These are phyloP conservation scores for Aureobasidium lini DNA, from an alignment of 2,329 filamentous ascomycete genomes.

Conservation along the genomic window DNA sequence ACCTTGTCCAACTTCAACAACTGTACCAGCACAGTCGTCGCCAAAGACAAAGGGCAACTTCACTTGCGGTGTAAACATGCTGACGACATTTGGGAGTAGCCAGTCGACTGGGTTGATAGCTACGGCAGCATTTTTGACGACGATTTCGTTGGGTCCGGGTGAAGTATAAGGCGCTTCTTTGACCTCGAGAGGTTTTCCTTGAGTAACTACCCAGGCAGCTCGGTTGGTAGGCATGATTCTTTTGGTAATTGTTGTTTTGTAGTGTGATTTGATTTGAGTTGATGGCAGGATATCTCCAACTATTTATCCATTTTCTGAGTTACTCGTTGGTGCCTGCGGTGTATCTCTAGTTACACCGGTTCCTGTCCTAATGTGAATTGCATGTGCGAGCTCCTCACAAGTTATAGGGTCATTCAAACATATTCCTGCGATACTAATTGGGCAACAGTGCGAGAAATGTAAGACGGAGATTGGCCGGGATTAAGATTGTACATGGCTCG, in stretches of 20 bases:
- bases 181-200: constrained; percentile 19
- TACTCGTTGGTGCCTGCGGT: not conserved
- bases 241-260: not conserved
- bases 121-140: constrained; percentile 30
- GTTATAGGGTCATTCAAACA: not conserved
- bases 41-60: constrained; percentile 25
- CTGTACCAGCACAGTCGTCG: constrained; percentile 23
- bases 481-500: not conserved
- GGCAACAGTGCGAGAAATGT: not conserved
- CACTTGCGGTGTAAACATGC: constrained; percentile 16
- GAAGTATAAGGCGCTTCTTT: constrained; percentile 18
- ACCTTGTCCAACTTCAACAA: constrained; percentile 28
- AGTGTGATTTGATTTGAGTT: not conserved
- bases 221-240: constrained; percentile 17
- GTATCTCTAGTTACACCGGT: not conserved
- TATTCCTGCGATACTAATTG: not conserved
- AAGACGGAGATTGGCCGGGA: not conserved
- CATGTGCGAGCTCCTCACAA: not conserved
- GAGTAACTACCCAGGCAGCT: constrained; percentile 19
- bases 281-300: not conserved
- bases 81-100: constrained; percentile 24
- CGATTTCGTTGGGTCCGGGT: constrained; percentile 24
- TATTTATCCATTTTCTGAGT: not conserved
- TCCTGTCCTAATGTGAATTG: not conserved
- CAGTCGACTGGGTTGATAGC: constrained; percentile 36